Evolutionary conservation across 768 basidiomycete genomes (phyloP), one percentile per base, ranked within the genome.

Genomic region (Lentinus tigrinus): DNA sequence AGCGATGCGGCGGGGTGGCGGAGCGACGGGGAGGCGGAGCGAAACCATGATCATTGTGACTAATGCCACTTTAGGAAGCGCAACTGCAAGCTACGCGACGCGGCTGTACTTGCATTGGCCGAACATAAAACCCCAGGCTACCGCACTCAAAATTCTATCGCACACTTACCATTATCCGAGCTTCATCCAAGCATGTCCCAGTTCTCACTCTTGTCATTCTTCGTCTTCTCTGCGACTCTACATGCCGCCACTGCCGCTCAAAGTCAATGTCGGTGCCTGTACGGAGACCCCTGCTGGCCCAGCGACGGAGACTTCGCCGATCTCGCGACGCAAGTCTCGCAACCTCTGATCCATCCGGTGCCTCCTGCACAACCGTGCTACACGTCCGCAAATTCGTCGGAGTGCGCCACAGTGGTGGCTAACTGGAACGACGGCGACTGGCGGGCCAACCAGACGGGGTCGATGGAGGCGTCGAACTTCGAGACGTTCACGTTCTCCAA

Each of bases 301-400:
- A 23, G 21, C 13, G 9, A 46, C 7, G 9, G 13, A 2, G 43
- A 24, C 21, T 78, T 80, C 55, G 39, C 67, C 4, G 39, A 58
- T 5, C 69, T 81, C 16, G 60, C 72, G 4, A 62, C 66, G 4
- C 65, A 74, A 51, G 47, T 82, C 19, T 81, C 81, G 1, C 78
- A 77, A 31, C 78, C 79, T 0, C 71, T 81, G n/a, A 47, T 83
- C 9, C 63, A 70, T 27, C 81, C 80, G 0, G 46, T 62, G 0
- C 78, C 81, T 0, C 71, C 73, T 2, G 78, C 75, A 1, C 69
- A 69, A 0, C 69, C 72, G 0, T 82, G 79, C 60, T 81, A 82
- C 54, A 70, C 78, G 0, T 39, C 61, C 5, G 57, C 61, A 0
- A 53, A 70, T 27, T 74, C 74, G 4, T 71, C 70, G 1, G 76